These are phyloP conservation scores for Camellia lanceoleosa DNA, from an alignment of 148 eudicot species.

Conservation along the genomic window DNA sequence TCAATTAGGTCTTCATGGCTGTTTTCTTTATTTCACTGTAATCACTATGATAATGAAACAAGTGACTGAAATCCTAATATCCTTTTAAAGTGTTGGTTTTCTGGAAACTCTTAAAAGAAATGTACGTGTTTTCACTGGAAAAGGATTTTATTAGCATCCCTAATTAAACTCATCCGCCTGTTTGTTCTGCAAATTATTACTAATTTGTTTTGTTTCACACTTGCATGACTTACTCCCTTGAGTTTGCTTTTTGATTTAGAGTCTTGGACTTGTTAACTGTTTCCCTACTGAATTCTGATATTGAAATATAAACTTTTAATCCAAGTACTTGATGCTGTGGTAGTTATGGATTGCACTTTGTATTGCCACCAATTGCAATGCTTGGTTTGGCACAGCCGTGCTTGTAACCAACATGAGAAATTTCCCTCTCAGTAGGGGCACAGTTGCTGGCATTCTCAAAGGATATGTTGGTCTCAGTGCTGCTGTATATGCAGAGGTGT, in stretches of 20 bases:
- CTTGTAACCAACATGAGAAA: conserved; percentile 92
- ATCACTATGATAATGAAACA: background rate
- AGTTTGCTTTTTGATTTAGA: background rate
- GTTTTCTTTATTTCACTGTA: background rate
- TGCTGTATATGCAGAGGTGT: conserved; percentile 73
- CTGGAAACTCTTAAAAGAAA: background rate
- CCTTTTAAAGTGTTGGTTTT: background rate
- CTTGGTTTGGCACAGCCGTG: conserved; percentile 81
- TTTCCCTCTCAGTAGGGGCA: conserved; percentile 90
- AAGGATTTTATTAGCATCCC: background rate
- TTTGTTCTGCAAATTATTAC: background rate
- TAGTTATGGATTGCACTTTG: conserved; percentile 76
- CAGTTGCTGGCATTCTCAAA: conserved; percentile 87
- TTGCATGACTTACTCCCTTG: background rate
- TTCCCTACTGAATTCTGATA: background rate
- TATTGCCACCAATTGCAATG: conserved; percentile 62
- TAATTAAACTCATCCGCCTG: background rate
- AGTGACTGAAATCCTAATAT: background rate
- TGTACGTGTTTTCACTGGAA: background rate
- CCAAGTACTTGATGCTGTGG: conserved; percentile 10
- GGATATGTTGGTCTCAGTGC: conserved; percentile 87
- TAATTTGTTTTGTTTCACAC: background rate
- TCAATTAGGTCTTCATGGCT: background rate
- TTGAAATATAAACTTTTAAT: background rate
- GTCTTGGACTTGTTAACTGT: background rate